Percentiles rank a stretch among this genome's conserved stretches.
These are phyloP conservation scores for Helichrysum umbraculigerum DNA, from an alignment of 129 eudicot genomes.

Conservation along the genomic window DNA sequence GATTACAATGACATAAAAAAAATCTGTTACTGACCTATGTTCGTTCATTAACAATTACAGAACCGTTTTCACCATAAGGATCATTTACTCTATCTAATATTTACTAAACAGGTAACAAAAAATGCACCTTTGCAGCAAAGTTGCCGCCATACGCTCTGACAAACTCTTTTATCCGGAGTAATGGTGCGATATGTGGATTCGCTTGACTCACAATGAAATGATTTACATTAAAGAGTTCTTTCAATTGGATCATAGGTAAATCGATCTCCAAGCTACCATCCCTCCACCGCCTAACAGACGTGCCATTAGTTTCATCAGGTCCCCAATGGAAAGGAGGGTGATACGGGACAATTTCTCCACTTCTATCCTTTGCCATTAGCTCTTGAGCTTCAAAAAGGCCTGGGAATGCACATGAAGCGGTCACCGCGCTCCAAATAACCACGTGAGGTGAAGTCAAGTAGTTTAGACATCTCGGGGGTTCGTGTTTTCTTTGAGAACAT, in stretches of 20 bases:
- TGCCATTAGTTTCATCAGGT: conserved; percentile 59
- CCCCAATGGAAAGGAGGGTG: conserved; percentile 94
- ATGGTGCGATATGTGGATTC: conserved; percentile 91
- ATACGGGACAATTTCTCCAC: conserved; percentile 88
- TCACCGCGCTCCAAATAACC: conserved; percentile 97
- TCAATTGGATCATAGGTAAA: conserved; percentile 94
- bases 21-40: not conserved
- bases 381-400: conserved; percentile 99
- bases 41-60: not conserved
- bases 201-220: conserved; percentile 99
- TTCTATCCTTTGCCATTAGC: conserved; percentile 89
- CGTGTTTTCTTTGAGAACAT: conserved; percentile 95
- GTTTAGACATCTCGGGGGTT: conserved; percentile 89
- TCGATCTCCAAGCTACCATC: conserved; percentile 98
- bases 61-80: not conserved
- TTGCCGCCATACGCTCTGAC: conserved; percentile 89
- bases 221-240: conserved; percentile 92
- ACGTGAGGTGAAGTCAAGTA: conserved; percentile 96
- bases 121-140: conserved; percentile 90
- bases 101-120: not conserved
- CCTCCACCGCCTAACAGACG: conserved; percentile 85
- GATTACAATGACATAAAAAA: not conserved
- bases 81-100: not conserved
- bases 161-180: conserved; percentile 74
- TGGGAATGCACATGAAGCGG: conserved; percentile 98